phyloP scores from a whole-genome alignment of 2,329 filamentous ascomycete genomes.

The Sphaerulina populicola region DNA sequence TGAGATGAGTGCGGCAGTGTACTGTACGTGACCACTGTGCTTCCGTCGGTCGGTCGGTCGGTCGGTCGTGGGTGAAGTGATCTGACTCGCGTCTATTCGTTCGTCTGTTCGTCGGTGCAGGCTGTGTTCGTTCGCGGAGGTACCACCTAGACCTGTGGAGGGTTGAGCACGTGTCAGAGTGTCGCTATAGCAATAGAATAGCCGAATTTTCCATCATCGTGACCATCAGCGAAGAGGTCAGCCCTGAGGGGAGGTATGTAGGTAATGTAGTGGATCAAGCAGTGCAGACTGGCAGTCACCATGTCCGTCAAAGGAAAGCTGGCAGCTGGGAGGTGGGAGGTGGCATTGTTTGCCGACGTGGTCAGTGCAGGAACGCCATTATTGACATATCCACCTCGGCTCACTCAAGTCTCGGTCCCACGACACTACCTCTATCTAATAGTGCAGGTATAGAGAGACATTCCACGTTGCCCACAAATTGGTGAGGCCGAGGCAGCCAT shows the following conservation, averaged over 20 bases:
- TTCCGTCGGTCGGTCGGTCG: neutral
- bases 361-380: neutral
- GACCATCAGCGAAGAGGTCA: conserved; percentile 27
- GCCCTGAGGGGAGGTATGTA: neutral
- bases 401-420: no score
- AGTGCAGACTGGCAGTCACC: no score
- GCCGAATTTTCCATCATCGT: conserved; percentile 14
- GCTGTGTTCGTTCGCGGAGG: no score
- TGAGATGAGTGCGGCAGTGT: neutral
- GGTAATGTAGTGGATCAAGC: neutral
- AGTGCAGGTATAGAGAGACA: no score
- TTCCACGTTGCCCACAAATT: no score
- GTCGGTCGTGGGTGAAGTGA: neutral
- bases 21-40: neutral
- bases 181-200: neutral
- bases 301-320: conserved; percentile 6
- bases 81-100: conserved; percentile 4
- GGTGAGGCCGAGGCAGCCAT: no score
- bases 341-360: neutral
- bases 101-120: neutral
- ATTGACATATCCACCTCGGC: neutral
- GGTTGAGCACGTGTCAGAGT: neutral
- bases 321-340: conserved; percentile 1
- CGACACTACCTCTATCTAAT: no score
- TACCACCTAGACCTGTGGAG: no score